phyloP scores from a whole-genome alignment of 208 protist genomes.

The Trypanosoma cruzi region DNA sequence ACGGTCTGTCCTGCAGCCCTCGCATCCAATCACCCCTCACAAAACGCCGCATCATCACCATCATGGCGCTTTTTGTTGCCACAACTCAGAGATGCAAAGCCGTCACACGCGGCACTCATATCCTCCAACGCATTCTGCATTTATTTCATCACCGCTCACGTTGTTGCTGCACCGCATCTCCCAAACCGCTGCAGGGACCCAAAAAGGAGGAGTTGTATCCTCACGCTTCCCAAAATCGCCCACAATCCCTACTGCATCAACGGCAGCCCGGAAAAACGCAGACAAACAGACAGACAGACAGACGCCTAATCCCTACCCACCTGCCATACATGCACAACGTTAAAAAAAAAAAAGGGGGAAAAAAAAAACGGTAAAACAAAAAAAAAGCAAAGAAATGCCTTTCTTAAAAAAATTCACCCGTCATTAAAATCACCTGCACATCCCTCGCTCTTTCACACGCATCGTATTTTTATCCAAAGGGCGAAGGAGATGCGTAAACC shows the following conservation, averaged over 20 bases:
- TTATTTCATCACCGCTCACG: conserved; percentile 68
- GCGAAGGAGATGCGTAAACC: no score
- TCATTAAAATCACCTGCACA: conserved; percentile 10
- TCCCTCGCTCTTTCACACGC: no score
- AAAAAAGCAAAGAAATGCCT: conserved; percentile 10
- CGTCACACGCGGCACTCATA: conserved; percentile 47
- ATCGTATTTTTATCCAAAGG: no score
- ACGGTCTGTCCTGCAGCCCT: conserved; percentile 44
- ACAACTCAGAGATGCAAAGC: conserved; percentile 53
- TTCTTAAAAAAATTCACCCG: conserved; percentile 4
- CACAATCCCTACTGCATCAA: conserved; percentile 45
- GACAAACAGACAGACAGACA: conserved; percentile 1
- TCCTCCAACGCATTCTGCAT: conserved; percentile 45
- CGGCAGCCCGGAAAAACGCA: background rate
- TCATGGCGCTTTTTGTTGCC: conserved; percentile 29
- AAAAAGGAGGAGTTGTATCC: conserved; percentile 32
- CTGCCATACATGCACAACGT: background rate
- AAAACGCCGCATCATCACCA: conserved; percentile 42
- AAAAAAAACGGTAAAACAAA: conserved; percentile 18
- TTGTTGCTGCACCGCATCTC: conserved; percentile 45
- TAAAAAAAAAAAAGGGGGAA: conserved; percentile 23
- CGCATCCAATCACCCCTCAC: conserved; percentile 36
- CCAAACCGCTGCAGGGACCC: conserved; percentile 42
- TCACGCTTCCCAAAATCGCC: conserved; percentile 35
- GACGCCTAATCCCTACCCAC: background rate